These are phyloP conservation scores for Quercus aquifolioides DNA, from an alignment of 306 rosid species.

Conservation along the genomic window DNA sequence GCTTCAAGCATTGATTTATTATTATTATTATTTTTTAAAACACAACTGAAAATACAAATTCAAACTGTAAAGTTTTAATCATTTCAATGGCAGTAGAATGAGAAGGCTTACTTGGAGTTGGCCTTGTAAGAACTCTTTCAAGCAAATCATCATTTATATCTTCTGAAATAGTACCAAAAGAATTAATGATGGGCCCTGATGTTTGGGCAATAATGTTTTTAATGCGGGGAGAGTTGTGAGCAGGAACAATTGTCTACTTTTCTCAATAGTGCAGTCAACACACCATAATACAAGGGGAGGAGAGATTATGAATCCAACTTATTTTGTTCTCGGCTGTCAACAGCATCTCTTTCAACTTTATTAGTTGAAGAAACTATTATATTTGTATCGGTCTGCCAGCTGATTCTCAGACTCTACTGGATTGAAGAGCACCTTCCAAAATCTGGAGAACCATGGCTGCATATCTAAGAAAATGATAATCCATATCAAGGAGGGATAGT, in stretches of 20 bases:
- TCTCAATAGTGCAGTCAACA: conserved; percentile 68
- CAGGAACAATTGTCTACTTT: conserved; percentile 81
- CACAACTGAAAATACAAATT: conserved; percentile 32
- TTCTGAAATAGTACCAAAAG: conserved; percentile 24
- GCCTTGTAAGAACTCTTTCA: conserved; percentile 25
- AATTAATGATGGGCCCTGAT: conserved; percentile 34
- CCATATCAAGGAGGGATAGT: conserved; percentile 1
- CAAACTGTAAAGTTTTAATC: conserved; percentile 22
- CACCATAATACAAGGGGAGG: conserved; percentile 73
- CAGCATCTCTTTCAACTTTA: conserved; percentile 17
- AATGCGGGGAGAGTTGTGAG: conserved; percentile 89
- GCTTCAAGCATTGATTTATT: conserved; percentile 58
- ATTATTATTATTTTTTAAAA: too few relatives aligned
- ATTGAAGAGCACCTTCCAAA: conserved; percentile 43
- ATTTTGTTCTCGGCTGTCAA: conserved; percentile 42
- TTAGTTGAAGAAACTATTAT: conserved; percentile 21
- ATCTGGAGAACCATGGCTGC: conserved; percentile 80
- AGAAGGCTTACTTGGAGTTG: conserved; percentile 45
- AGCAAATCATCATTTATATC: conserved; percentile 30
- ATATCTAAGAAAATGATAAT: conserved; percentile 10
- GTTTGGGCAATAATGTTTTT: conserved; percentile 53
- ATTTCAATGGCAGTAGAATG: conserved; percentile 33
- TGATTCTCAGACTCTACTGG: conserved; percentile 26
- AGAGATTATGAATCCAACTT: conserved; percentile 48
- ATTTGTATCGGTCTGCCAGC: conserved; percentile 6